Percentiles rank a stretch among this genome's conserved stretches.
Evolutionary conservation across 768 basidiomycete species (phyloP).

Genomic region (Myochromella boudieri): DNA sequence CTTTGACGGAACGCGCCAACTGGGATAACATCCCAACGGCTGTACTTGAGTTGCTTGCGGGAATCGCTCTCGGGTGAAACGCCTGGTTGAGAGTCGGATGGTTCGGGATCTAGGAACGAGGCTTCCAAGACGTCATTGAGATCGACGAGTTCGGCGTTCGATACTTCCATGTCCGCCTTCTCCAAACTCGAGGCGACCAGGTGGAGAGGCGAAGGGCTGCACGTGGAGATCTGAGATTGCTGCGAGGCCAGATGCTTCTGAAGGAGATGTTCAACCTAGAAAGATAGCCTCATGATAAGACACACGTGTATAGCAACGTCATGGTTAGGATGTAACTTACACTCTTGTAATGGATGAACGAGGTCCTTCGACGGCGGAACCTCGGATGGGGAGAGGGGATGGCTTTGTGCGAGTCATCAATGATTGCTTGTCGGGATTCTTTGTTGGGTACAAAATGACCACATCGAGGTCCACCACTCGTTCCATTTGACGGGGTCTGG

Average conservation of each 20-base stretch:
- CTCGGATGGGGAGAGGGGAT: slow-evolving; percentile 54
- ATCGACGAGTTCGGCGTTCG: slow-evolving; percentile 53
- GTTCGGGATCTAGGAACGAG: slow-evolving; percentile 65
- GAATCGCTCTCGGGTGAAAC: slow-evolving; percentile 35
- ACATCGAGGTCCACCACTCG: slow-evolving; percentile 31
- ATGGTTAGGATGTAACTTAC: slow-evolving; percentile 28
- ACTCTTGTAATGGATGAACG: slow-evolving; percentile 32
- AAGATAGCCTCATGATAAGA: slow-evolving; percentile 11
- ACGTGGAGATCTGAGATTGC: slow-evolving; percentile 24
- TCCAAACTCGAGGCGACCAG: slow-evolving; percentile 8
- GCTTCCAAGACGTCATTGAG: slow-evolving; percentile 79
- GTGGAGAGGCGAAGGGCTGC: slow-evolving; percentile 21
- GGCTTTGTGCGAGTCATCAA: slow-evolving; percentile 42
- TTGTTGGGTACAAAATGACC: slow-evolving; percentile 39
- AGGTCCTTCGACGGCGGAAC: slow-evolving; percentile 30
- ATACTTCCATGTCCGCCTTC: slow-evolving; percentile 27
- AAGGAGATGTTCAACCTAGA: slow-evolving; percentile 38
- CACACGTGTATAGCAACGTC: slow-evolving; percentile 6
- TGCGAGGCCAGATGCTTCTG: slow-evolving; percentile 30
- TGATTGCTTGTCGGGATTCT: slow-evolving; percentile 41
- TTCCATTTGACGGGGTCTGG: slow-evolving; percentile 22
- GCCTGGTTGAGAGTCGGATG: slow-evolving; percentile 31
- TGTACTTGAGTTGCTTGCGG: slow-evolving; percentile 46
- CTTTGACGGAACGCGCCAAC: slow-evolving; percentile 73
- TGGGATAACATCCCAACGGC: slow-evolving; percentile 74